A percentile compares a stretch with the other conserved stretches of the same genome.
These are phyloP conservation scores for Aphanomyces euteiches DNA, from an alignment of 352 stramenopile genomes.

Conservation along the genomic window DNA sequence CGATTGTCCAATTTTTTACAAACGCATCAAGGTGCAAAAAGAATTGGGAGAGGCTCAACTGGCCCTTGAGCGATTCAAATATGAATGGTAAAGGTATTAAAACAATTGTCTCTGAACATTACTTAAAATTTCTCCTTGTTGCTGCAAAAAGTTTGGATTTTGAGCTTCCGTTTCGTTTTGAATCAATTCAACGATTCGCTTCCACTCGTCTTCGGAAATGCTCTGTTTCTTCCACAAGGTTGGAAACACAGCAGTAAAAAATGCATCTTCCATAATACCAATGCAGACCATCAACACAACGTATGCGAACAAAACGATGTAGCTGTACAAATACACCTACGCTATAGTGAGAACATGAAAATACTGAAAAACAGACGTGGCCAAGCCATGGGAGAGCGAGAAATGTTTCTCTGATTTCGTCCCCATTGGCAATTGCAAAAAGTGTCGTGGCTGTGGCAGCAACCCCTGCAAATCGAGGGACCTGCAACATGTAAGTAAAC, in stretches of 20 bases:
- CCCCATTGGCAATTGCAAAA: conserved; percentile 82
- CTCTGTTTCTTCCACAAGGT: conserved; percentile 42
- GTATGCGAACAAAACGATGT: conserved; percentile 87
- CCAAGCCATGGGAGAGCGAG: conserved; percentile 66
- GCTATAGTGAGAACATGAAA: not conserved
- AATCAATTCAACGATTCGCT: not conserved
- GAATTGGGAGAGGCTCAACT: conserved; percentile 94
- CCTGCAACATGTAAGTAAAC: conserved; percentile 26
- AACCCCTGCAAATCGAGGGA: conserved; percentile 68
- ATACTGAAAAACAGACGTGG: conserved; percentile 33
- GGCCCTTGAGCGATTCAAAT: conserved; percentile 93
- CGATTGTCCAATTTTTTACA: conserved; percentile 99
- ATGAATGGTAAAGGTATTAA: conserved; percentile 64
- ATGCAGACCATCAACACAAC: conserved; percentile 88
- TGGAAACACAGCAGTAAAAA: conserved; percentile 78
- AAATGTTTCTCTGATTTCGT: conserved; percentile 87
- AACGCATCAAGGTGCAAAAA: conserved; percentile 99
- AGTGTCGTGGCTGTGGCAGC: conserved; percentile 67
- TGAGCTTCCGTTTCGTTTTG: not conserved
- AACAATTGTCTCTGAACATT: conserved; percentile 27
- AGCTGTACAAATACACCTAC: conserved; percentile 78
- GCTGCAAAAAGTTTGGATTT: not conserved
- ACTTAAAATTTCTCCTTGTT: conserved; percentile 15
- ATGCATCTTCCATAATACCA: conserved; percentile 84
- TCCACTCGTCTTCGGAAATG: conserved; percentile 1